Base-by-base conservation (phyloP, 2,329 filamentous ascomycete species). In the Capronia americana region DNA sequence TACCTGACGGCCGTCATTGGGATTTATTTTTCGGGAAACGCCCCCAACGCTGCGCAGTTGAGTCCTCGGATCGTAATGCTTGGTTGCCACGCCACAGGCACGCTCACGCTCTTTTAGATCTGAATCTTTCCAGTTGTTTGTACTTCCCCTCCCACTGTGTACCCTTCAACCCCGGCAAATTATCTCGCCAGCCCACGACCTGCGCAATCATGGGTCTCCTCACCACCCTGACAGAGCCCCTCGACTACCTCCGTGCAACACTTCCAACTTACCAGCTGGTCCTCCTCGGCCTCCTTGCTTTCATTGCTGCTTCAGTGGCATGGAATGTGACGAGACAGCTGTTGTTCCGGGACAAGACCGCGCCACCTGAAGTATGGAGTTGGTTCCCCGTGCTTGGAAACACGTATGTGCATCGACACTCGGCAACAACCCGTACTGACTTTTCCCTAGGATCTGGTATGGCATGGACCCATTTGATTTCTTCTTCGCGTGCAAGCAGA, bases 311-410 rank as follows among this genome's bases (percentile, higher is more conserved):
- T 51, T 79, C 88, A 20, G 86, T 97, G 64, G 76, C 91, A 66
- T 75, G 93, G 81, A 97, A 98, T 79, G 88, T 98, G 71, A 75
- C 92, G 72, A 84, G 84, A 70, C 94, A 98, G 80, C 73, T 96
- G 64, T 81, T 97, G 69, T 88, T 92, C 82, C 91, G 87, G 81
- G 94, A 93, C 73, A 87, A 90, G 59, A 91, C 93, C 77, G 90
- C 93, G 77, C 91, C 91, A 32, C 91, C 91, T 0, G 73, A 93
- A 65, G 90, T 94, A 69, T 94, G 93, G 78, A 90, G 92, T 79
- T 91, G 87, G 86, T 85, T 94, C 75, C 92, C 91, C 1, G 74
- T 81, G 20, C 54, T 83, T 54, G 81, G 81, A 14, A 83, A 74
- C 65, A 81, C 81, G 65, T 67, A 67, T 14, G 67, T 69, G 11